A percentile compares a stretch with the other conserved stretches of the same genome.
Evolutionary conservation across 345 rosid genomes (phyloP).

Genomic region (Aegle marmelos): DNA sequence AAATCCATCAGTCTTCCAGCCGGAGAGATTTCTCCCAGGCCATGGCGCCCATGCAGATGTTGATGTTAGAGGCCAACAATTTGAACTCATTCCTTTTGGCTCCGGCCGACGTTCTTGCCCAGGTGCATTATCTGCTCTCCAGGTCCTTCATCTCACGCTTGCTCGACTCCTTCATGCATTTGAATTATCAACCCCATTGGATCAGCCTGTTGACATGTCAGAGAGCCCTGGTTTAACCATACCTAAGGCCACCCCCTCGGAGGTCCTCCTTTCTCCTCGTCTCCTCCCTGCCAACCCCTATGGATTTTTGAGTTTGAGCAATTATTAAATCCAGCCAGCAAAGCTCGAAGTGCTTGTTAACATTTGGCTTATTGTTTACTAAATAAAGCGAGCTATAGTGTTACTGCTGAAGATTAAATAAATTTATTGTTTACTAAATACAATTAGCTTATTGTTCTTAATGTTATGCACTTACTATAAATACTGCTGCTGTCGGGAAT

Average conservation of each 20-base stretch:
- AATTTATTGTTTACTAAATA: no score
- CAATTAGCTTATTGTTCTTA: no score
- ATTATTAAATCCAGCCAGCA: no score
- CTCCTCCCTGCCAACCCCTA: constrained; percentile 17
- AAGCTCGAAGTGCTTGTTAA: no score
- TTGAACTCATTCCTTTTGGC: constrained; percentile 49
- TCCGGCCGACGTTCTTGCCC: constrained; percentile 51
- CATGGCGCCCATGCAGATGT: constrained; percentile 10
- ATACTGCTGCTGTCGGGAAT: no score
- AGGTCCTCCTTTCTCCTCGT: constrained; percentile 40
- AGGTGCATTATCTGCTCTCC: constrained; percentile 36
- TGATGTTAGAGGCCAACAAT: constrained; percentile 45
- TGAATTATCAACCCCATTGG: constrained; percentile 24
- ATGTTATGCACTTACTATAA: no score
- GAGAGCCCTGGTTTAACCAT: constrained; percentile 35
- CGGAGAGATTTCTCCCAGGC: constrained; percentile 46
- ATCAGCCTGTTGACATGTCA: constrained; percentile 19
- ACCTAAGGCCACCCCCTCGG: constrained; percentile 44
- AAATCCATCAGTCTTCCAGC: constrained; percentile 40
- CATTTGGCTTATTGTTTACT: no score
- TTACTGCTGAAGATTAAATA: no score
- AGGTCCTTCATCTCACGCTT: constrained; percentile 33
- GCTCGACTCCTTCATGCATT: constrained; percentile 48
- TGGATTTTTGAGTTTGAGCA: background rate
- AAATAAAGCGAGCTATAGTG: no score